Percentiles rank a stretch among this genome's conserved stretches.
These are phyloP conservation scores for Aphanomyces euteiches DNA, from an alignment of 352 stramenopile genomes.

Conservation along the genomic window DNA sequence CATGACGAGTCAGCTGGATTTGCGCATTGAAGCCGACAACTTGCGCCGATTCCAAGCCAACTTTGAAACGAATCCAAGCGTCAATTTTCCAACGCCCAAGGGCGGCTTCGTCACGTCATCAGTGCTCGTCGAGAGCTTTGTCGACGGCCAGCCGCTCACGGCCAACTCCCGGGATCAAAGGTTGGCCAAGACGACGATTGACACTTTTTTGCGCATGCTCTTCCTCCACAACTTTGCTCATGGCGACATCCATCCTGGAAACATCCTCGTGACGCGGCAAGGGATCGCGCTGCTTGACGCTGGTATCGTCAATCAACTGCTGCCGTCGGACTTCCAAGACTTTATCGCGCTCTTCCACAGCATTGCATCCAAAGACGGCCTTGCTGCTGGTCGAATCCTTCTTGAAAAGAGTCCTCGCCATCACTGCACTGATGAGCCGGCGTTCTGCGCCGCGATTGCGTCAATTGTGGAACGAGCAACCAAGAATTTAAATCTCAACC, in stretches of 20 bases:
- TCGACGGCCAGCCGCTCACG: conserved; percentile 59
- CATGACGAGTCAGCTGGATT: conserved; percentile 89
- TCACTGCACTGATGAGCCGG: conserved; percentile 68
- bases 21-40: conserved; percentile 88
- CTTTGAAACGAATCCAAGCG: conserved; percentile 49
- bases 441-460: conserved; percentile 71
- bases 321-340: conserved; percentile 68
- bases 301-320: conserved; percentile 80
- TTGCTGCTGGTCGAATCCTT: conserved; percentile 73
- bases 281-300: conserved; percentile 77
- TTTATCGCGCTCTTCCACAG: conserved; percentile 84
- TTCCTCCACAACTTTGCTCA: conserved; percentile 95
- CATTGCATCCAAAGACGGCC: conserved; percentile 76
- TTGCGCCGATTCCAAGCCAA: conserved; percentile 73
- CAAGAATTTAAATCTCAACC: conserved; percentile 54
- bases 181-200: conserved; percentile 72
- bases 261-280: conserved; percentile 63
- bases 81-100: conserved; percentile 74
- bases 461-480: conserved; percentile 63
- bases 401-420: conserved; percentile 40
- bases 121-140: conserved; percentile 90
- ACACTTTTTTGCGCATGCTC: conserved; percentile 91
- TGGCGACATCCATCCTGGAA: conserved; percentile 90
- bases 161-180: conserved; percentile 48
- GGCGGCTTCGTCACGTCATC: conserved; percentile 70